These are phyloP conservation scores for Isatis lusitanica DNA, from an alignment of 441 rosid species.

Conservation along the genomic window DNA sequence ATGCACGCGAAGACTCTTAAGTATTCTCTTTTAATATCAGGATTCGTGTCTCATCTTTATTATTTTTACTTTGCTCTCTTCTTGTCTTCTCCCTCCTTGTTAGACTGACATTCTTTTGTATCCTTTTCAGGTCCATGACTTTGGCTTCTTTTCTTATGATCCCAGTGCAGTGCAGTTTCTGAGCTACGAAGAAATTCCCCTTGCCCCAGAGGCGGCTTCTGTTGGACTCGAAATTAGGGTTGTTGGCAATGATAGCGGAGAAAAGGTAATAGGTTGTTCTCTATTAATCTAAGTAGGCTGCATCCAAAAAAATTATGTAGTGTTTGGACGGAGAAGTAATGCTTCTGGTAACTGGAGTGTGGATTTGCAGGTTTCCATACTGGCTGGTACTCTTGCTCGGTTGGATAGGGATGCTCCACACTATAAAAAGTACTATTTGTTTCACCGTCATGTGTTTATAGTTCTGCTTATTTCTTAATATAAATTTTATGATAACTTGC, in stretches of 20 bases:
- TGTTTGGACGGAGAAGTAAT: background rate
- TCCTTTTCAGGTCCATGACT: conserved; percentile 88
- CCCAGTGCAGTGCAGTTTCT: conserved; percentile 80
- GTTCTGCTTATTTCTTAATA: conserved; percentile 12
- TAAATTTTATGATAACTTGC: background rate
- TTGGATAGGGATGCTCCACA: conserved; percentile 96
- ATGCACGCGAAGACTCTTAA: conserved; percentile 6
- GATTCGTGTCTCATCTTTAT: background rate
- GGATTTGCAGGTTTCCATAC: conserved; percentile 81
- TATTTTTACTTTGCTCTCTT: conserved; percentile 1
- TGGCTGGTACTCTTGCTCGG: conserved; percentile 97
- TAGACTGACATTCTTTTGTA: conserved; percentile 32
- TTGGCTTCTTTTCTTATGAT: conserved; percentile 95
- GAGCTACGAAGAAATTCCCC: conserved; percentile 93
- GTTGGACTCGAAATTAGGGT: conserved; percentile 99
- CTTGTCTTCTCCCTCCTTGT: background rate
- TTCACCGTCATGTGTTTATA: conserved; percentile 24
- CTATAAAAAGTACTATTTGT: conserved; percentile 61
- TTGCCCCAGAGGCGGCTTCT: conserved; percentile 91
- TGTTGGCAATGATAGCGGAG: conserved; percentile 99
- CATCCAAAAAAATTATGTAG: background rate
- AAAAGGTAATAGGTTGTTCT: conserved; percentile 61
- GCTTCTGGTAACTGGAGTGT: conserved; percentile 20
- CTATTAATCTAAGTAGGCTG: background rate
- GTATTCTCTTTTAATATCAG: background rate